These are phyloP conservation scores for Lepiota subincarnata DNA, from an alignment of 768 basidiomycete genomes.

Conservation along the genomic window DNA sequence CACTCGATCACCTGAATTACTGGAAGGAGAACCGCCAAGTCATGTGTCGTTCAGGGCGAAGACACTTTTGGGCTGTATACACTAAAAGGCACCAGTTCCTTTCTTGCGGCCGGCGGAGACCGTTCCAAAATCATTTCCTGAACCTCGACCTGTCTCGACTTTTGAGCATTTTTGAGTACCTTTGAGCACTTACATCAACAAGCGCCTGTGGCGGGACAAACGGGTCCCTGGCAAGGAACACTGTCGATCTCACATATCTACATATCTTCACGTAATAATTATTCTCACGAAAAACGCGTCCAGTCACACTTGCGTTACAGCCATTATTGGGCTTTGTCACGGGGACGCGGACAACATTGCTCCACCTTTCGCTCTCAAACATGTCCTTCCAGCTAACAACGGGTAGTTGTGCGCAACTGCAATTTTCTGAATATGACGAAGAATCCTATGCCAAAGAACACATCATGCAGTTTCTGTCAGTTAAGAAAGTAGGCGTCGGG, in stretches of 20 bases:
- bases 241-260: too few species aligned
- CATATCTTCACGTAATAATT: too few species aligned
- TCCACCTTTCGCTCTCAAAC: too few species aligned
- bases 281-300: constrained; percentile 18
- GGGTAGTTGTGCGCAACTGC: constrained; percentile 52
- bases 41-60: constrained; percentile 4
- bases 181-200: too few species aligned
- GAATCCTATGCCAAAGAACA: constrained; percentile 37
- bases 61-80: too few species aligned
- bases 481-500: constrained; percentile 65
- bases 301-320: constrained; percentile 22
- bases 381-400: constrained; percentile 46
- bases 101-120: too few species aligned
- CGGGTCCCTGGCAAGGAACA: too few species aligned
- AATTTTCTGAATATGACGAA: constrained; percentile 40
- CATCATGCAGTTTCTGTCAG: constrained; percentile 75
- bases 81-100: constrained; percentile 32
- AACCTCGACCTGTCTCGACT: constrained; percentile 25
- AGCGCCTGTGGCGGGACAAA: too few species aligned
- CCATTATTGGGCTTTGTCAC: constrained; percentile 8
- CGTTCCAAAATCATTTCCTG: constrained; percentile 26
- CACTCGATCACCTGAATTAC: neutral
- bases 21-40: neutral
- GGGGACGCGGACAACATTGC: constrained; percentile 7
- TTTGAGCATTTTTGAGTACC: neutral